Conservation (phyloP, 2,329 filamentous ascomycete genomes). For the Penicillium concentricum region DNA sequence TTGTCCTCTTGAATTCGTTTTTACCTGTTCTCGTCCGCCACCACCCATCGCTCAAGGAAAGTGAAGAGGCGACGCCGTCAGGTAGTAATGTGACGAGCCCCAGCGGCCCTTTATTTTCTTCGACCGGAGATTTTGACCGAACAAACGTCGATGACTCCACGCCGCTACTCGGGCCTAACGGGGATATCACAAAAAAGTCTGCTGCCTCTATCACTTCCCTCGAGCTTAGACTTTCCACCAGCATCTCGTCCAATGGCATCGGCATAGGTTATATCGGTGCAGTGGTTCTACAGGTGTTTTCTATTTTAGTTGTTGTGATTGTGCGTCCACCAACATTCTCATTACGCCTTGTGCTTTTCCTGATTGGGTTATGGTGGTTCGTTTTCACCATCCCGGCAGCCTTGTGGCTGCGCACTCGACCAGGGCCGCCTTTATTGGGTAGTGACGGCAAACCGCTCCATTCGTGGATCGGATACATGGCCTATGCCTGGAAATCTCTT, state of each 20-base stretch:
- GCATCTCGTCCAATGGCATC: slow-evolving; percentile 88
- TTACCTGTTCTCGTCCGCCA: slow-evolving; percentile 85
- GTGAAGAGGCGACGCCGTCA: background rate
- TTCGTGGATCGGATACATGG: slow-evolving; percentile 69
- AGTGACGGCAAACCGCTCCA: slow-evolving; percentile 38
- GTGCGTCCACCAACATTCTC: slow-evolving; percentile 79
- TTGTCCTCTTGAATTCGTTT: slow-evolving; percentile 94
- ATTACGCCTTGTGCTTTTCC: slow-evolving; percentile 79
- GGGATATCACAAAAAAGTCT: slow-evolving; percentile 4
- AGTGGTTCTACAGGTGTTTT: slow-evolving; percentile 76
- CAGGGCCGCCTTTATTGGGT: slow-evolving; percentile 71
- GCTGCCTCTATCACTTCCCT: slow-evolving; percentile 42
- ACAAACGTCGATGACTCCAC: slow-evolving; percentile 22
- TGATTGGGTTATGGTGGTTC: slow-evolving; percentile 91
- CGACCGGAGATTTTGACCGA: background rate
- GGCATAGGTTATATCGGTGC: slow-evolving; percentile 91
- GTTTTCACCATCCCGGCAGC: slow-evolving; percentile 85
- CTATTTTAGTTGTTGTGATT: slow-evolving; percentile 72
- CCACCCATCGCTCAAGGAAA: slow-evolving; percentile 58
- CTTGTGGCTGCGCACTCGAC: slow-evolving; percentile 81
- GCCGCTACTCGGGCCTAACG: slow-evolving; percentile 25
- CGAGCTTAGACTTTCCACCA: slow-evolving; percentile 79
- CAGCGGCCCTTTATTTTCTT: slow-evolving; percentile 5
- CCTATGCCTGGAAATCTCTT: slow-evolving; percentile 82
- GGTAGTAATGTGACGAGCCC: slow-evolving; percentile 2